Percentiles rank a stretch among this genome's conserved stretches.
These are phyloP conservation scores for Eucalyptus pauciflora DNA, from an alignment of 345 rosid genomes.

Conservation along the genomic window DNA sequence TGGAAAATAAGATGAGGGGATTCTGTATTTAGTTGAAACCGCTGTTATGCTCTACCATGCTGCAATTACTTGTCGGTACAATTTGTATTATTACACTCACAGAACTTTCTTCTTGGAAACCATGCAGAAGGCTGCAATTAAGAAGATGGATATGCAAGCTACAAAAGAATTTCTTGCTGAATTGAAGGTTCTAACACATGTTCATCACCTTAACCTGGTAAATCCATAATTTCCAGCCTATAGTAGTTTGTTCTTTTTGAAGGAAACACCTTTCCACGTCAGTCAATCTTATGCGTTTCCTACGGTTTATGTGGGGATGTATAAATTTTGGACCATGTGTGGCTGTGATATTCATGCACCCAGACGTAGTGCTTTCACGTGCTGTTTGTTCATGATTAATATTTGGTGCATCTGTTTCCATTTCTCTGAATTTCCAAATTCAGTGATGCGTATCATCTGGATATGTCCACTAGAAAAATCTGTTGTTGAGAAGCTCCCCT, in stretches of 20 bases:
- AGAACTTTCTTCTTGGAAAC: background rate
- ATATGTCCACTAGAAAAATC: background rate
- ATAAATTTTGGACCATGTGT: background rate
- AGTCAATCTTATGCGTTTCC: background rate
- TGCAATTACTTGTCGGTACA: background rate
- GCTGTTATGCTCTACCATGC: background rate
- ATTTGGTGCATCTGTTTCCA: background rate
- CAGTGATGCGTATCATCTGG: background rate
- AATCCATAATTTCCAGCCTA: background rate
- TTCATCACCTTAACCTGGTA: conserved; percentile 97
- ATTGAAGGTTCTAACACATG: conserved; percentile 78
- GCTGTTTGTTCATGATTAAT: background rate
- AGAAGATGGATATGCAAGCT: conserved; percentile 98
- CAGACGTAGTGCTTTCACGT: background rate
- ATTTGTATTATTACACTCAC: background rate
- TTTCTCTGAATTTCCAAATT: background rate
- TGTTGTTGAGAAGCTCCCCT: background rate
- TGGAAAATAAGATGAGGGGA: background rate
- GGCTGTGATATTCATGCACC: background rate
- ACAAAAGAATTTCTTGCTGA: conserved; percentile 92
- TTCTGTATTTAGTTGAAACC: background rate
- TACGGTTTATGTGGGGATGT: background rate
- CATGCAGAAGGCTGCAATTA: conserved; percentile 90
- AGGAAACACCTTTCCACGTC: background rate
- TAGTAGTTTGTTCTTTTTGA: background rate